A percentile compares a stretch with the other conserved stretches of the same genome.
These are phyloP conservation scores for Ceratorhiza oryzae-sativae DNA, from an alignment of 1,284 basidiomycete genomes.

Conservation along the genomic window DNA sequence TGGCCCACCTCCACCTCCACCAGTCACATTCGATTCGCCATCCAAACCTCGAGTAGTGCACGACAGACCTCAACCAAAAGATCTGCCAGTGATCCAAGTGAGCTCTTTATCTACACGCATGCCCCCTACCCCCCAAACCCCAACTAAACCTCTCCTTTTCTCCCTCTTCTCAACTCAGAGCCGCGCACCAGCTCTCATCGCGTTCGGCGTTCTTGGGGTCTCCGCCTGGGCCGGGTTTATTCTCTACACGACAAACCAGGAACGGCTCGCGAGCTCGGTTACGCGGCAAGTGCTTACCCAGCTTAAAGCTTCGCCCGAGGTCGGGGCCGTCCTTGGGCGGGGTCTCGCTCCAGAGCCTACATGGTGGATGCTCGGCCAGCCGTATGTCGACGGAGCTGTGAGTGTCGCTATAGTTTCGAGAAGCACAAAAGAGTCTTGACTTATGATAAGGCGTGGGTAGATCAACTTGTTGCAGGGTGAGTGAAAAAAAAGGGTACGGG, in stretches of 20 bases:
- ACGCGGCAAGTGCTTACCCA: constrained; percentile 44
- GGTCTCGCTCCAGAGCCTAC: constrained; percentile 44
- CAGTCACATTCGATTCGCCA: constrained; percentile 36
- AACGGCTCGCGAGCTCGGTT: constrained; percentile 46
- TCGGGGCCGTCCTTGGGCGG: constrained; percentile 43
- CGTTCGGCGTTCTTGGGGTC: constrained; percentile 42
- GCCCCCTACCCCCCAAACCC: not conserved
- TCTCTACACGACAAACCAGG: constrained; percentile 46
- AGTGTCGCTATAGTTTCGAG: not conserved
- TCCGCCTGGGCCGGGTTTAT: constrained; percentile 46
- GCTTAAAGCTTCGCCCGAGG: constrained; percentile 40
- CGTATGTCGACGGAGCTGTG: constrained; percentile 45
- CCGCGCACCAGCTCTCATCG: constrained; percentile 42
- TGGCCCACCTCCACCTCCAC: constrained; percentile 20
- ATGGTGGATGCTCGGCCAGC: constrained; percentile 44
- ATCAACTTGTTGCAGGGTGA: constrained; percentile 46
- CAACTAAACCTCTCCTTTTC: not conserved
- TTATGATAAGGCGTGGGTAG: constrained; percentile 35
- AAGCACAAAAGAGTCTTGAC: not conserved
- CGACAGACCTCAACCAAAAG: constrained; percentile 39
- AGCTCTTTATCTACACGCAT: not conserved
- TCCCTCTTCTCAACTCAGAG: constrained; percentile 34
- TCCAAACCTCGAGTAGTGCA: constrained; percentile 39
- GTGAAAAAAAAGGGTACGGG: not conserved
- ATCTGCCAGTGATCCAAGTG: constrained; percentile 41